Evolutionary conservation across 2,329 filamentous ascomycete species (phyloP).

Genomic region (Graphilbum fragrans): DNA sequence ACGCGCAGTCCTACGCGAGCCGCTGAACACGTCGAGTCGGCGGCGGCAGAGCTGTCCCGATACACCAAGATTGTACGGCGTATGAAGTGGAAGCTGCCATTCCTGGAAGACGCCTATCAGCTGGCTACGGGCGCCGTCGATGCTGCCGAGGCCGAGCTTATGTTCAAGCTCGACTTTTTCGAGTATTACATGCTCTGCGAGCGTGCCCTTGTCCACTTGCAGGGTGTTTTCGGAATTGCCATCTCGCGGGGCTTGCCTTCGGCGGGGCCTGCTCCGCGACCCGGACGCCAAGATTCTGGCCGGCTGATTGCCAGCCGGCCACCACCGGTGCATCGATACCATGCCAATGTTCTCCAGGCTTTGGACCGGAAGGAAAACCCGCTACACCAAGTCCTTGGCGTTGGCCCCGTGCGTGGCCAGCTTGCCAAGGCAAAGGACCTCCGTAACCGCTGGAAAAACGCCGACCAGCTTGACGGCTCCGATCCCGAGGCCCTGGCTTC

Average conservation of each 20-base stretch:
- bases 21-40: not conserved
- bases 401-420: conserved; percentile 40
- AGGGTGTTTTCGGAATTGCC: conserved; percentile 49
- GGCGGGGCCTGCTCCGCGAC: too few species aligned
- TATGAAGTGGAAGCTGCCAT: conserved; percentile 51
- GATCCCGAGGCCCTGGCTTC: too few species aligned
- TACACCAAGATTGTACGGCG: conserved; percentile 49
- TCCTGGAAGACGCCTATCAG: conserved; percentile 44
- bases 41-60: conserved; percentile 33
- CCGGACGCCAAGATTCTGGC: not conserved
- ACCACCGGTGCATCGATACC: conserved; percentile 35
- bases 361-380: conserved; percentile 46
- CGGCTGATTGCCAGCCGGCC: too few species aligned
- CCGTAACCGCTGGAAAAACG: conserved; percentile 62
- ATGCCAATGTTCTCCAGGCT: conserved; percentile 55
- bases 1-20: not conserved
- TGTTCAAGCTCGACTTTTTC: conserved; percentile 70
- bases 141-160: conserved; percentile 40
- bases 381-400: conserved; percentile 42
- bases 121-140: conserved; percentile 24
- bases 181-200: conserved; percentile 66
- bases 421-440: conserved; percentile 56
- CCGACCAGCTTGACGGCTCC: conserved; percentile 28
- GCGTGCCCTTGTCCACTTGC: conserved; percentile 53
- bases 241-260: conserved; percentile 29